These are phyloP conservation scores for Xylariaceae sp. DNA, from an alignment of 2,329 filamentous ascomycete species.

Conservation along the genomic window DNA sequence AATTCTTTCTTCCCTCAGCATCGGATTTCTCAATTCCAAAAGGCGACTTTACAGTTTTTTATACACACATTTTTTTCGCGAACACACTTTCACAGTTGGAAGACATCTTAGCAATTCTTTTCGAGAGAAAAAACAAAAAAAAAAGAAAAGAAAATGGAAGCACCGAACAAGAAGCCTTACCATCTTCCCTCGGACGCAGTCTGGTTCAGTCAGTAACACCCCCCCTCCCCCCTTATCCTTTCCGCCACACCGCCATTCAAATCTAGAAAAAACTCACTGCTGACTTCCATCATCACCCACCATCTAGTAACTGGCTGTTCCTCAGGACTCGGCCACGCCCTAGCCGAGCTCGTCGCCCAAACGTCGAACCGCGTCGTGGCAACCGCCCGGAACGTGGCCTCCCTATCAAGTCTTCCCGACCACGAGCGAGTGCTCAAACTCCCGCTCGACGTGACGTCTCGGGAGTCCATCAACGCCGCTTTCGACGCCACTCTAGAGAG, in stretches of 20 bases:
- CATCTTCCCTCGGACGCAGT: slow-evolving; percentile 25
- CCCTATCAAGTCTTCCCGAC: slow-evolving; percentile 38
- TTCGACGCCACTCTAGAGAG: slow-evolving; percentile 29
- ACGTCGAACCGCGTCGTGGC: slow-evolving; percentile 26
- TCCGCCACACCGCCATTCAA: not conserved
- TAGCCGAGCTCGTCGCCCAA: not conserved
- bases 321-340: slow-evolving; percentile 9
- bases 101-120: no score
- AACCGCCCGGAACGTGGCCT: slow-evolving; percentile 35
- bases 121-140: no score
- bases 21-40: no score
- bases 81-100: no score
- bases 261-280: not conserved
- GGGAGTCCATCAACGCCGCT: slow-evolving; percentile 32
- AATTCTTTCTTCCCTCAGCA: no score
- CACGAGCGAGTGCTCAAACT: slow-evolving; percentile 38
- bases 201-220: slow-evolving; percentile 26
- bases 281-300: slow-evolving; percentile 33
- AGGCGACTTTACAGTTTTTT: no score
- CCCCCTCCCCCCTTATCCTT: no score
- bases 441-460: slow-evolving; percentile 42
- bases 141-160: slow-evolving; percentile 7
- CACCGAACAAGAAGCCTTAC: slow-evolving; percentile 21
- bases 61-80: no score
- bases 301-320: slow-evolving; percentile 27